Percentiles rank a stretch among this genome's conserved stretches.
phyloP scores from a whole-genome alignment of 2,329 filamentous ascomycete species.

The Botrytis squamosa region DNA sequence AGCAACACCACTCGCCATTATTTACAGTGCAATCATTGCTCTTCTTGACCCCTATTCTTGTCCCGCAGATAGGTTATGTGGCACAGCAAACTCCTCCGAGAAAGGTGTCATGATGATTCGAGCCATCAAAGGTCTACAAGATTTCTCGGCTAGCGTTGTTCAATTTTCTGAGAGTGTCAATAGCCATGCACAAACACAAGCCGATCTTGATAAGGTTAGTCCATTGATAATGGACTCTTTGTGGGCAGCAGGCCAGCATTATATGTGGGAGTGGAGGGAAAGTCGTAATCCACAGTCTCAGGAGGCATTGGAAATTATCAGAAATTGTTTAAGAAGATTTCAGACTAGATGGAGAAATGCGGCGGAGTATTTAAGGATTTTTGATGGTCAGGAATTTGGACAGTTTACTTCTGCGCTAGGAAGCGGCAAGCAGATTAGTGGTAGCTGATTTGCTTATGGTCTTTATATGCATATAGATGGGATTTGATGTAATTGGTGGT shows the following conservation, averaged over 20 bases:
- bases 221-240: constrained; percentile 42
- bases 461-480: neutral
- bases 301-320: constrained; percentile 37
- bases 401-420: constrained; percentile 38
- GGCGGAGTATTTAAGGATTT: constrained; percentile 41
- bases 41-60: constrained; percentile 44
- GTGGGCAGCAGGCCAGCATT: constrained; percentile 42
- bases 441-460: neutral
- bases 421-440: constrained; percentile 26
- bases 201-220: constrained; percentile 38
- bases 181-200: constrained; percentile 27
- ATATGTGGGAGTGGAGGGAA: constrained; percentile 43
- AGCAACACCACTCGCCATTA: constrained; percentile 34
- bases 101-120: constrained; percentile 39
- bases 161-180: constrained; percentile 37
- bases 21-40: constrained; percentile 36
- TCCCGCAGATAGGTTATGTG: constrained; percentile 27
- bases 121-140: constrained; percentile 40
- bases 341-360: constrained; percentile 42
- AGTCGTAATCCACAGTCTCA: constrained; percentile 39
- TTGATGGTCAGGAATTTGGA: constrained; percentile 42
- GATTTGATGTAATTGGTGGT: neutral
- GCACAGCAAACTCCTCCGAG: constrained; percentile 25
- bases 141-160: constrained; percentile 36
- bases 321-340: constrained; percentile 37